Evolutionary conservation across 2,329 filamentous ascomycete genomes (phyloP), one percentile per base, ranked within the genome.

Genomic region (Venturia pyrina): DNA sequence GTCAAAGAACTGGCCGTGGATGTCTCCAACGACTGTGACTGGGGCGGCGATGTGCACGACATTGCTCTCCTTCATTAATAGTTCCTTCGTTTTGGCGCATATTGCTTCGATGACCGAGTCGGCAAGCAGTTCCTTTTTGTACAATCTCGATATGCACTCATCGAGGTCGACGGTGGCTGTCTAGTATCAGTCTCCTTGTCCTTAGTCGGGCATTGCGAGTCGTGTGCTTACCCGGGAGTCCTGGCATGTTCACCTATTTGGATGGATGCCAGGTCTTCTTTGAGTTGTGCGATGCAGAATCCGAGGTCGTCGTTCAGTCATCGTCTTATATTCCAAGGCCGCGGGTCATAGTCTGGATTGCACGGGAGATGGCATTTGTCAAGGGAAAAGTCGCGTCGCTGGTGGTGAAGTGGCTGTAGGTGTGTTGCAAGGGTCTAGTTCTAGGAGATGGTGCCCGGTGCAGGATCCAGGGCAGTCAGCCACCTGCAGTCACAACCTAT

Each of bases 21-120:
- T 99, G 76, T 99, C 95, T 70, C 95, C 95, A 48, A 99, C 95
- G 11, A 99, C 95, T 19, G 95, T 99, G 67, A 99, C 91, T 1
- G 95, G 95, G 41, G 95, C 93, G 72, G 87, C 87, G 69, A 99
- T 96, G 77, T 99, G 95, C 68, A 99, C 95, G 69, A 99, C 95
- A 79, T 99, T 99, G 85, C 93, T 98, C 86, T 99, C 95, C 75
- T 96, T 93, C 95, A 99, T 99, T 71, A 99, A 85, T 71, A 99
- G 83, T 81, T 99, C 95, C 76, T 99, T 99, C 28, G 96, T 95
- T 78, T 99, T 99, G 77, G 95, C 93, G 81, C 95, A 99, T 86
- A 99, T 93, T 73, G 95, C 95, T 81, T 99, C 95, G 78, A 99
- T 93, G 70, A 99, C 93, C 53, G 93, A 96, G 79, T 99, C 95